A percentile compares a stretch with the other conserved stretches of the same genome.
These are phyloP conservation scores for Mallotus japonicus DNA, from an alignment of 441 rosid genomes.

Conservation along the genomic window DNA sequence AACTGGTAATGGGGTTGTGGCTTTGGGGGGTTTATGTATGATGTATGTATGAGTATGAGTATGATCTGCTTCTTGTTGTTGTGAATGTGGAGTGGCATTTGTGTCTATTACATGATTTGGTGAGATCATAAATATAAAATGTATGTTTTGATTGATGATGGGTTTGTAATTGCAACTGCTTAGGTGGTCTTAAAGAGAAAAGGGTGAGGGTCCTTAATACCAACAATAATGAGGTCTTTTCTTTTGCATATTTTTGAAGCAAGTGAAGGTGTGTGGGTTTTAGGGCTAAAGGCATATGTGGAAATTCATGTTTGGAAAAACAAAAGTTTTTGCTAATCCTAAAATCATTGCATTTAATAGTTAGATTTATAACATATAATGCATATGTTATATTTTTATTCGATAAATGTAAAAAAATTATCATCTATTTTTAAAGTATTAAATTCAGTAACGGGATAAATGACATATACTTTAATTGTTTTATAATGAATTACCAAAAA, in stretches of 20 bases:
- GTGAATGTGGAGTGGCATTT: not conserved
- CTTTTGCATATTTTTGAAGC: not conserved
- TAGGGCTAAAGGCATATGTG: not conserved
- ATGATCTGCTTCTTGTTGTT: not conserved
- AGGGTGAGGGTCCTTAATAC: not conserved
- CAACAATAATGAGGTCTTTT: not conserved
- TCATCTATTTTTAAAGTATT: too few species aligned
- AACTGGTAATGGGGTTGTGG: constrained; percentile 4
- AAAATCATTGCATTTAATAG: too few species aligned
- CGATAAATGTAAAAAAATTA: too few species aligned
- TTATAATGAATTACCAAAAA: too few species aligned
- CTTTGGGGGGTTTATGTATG: too few species aligned
- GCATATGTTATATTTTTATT: too few species aligned
- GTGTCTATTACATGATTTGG: constrained; percentile 1
- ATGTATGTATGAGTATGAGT: too few species aligned
- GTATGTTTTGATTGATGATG: constrained; percentile 10
- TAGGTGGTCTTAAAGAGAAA: constrained; percentile 1
- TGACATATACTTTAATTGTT: too few species aligned
- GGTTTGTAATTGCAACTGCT: constrained; percentile 6
- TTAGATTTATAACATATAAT: too few species aligned
- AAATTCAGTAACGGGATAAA: too few species aligned
- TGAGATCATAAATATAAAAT: constrained; percentile 14
- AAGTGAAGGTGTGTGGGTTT: not conserved
- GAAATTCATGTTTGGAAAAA: not conserved
- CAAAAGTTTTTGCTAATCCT: too few species aligned